A percentile compares a stretch with the other conserved stretches of the same genome.
These are phyloP conservation scores for Orbilia ellipsospora DNA, from an alignment of 2,329 filamentous ascomycete genomes.

Conservation along the genomic window DNA sequence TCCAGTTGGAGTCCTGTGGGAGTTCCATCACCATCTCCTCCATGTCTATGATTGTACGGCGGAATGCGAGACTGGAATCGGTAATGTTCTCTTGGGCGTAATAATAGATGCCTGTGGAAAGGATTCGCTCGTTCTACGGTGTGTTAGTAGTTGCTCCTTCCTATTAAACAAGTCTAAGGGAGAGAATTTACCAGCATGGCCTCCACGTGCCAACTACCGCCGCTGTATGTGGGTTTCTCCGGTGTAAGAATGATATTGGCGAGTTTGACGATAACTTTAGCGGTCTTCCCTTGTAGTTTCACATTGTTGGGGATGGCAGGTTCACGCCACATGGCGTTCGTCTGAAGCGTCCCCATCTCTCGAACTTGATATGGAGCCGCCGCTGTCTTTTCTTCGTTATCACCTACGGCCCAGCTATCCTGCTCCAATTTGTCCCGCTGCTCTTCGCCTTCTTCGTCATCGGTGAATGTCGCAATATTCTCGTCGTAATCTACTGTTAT, in stretches of 20 bases:
- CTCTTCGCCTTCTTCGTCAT: constrained; percentile 16
- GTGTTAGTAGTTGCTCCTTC: neutral
- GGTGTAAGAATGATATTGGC: constrained; percentile 71
- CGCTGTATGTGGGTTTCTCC: constrained; percentile 66
- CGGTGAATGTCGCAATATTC: constrained; percentile 3
- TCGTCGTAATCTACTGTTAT: constrained; percentile 6
- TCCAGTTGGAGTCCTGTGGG: constrained; percentile 41
- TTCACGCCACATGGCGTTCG: constrained; percentile 2
- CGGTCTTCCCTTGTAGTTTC: constrained; percentile 61
- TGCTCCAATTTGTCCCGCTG: constrained; percentile 8
- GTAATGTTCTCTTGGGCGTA: constrained; percentile 72
- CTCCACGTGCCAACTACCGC: constrained; percentile 70
- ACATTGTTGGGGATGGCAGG: neutral
- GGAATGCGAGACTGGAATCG: constrained; percentile 67
- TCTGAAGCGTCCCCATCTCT: constrained; percentile 12
- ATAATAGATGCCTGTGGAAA: constrained; percentile 72
- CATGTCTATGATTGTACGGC: constrained; percentile 60
- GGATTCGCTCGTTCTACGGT: constrained; percentile 71
- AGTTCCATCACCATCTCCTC: constrained; percentile 15
- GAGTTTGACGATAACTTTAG: constrained; percentile 75
- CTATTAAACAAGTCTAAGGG: neutral
- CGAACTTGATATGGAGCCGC: constrained; percentile 25
- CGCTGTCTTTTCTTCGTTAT: neutral
- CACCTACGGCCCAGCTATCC: neutral
- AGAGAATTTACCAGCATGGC: constrained; percentile 62